Percentiles rank a stretch among this genome's conserved stretches.
These are phyloP conservation scores for Diaporthe batatas DNA, from an alignment of 2,329 filamentous ascomycete species.

Conservation along the genomic window DNA sequence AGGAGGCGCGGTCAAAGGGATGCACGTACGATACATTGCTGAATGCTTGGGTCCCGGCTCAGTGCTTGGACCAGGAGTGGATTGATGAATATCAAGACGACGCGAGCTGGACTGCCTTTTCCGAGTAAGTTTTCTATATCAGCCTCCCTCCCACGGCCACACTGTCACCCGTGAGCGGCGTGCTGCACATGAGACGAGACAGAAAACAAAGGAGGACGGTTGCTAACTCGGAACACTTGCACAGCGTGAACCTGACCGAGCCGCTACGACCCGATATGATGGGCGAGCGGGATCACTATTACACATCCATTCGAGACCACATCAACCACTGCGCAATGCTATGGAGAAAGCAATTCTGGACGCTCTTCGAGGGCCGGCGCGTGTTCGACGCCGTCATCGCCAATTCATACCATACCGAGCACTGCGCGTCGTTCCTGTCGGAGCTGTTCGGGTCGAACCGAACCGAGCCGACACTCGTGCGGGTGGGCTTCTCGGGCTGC, in stretches of 20 bases:
- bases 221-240: background rate
- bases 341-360: conserved; percentile 47
- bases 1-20: conserved; percentile 39
- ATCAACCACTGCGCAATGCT: conserved; percentile 48
- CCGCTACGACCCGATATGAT: conserved; percentile 44
- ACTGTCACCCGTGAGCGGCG: background rate
- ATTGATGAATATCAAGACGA: conserved; percentile 48
- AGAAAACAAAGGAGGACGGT: background rate
- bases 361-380: conserved; percentile 44
- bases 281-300: conserved; percentile 46
- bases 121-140: conserved; percentile 38
- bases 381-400: conserved; percentile 45
- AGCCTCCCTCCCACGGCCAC: background rate
- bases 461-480: conserved; percentile 43
- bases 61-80: conserved; percentile 48
- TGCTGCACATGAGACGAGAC: too few species aligned
- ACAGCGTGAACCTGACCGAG: conserved; percentile 43
- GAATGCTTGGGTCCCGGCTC: conserved; percentile 41
- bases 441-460: conserved; percentile 44
- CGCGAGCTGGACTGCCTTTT: conserved; percentile 45
- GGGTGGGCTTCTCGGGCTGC: conserved; percentile 37
- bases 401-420: conserved; percentile 47
- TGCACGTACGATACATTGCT: conserved; percentile 42
- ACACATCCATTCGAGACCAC: conserved; percentile 46
- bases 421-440: conserved; percentile 48